phyloP scores from a whole-genome alignment of 2,329 filamentous ascomycete genomes.

The Dactylellina leptospora region DNA sequence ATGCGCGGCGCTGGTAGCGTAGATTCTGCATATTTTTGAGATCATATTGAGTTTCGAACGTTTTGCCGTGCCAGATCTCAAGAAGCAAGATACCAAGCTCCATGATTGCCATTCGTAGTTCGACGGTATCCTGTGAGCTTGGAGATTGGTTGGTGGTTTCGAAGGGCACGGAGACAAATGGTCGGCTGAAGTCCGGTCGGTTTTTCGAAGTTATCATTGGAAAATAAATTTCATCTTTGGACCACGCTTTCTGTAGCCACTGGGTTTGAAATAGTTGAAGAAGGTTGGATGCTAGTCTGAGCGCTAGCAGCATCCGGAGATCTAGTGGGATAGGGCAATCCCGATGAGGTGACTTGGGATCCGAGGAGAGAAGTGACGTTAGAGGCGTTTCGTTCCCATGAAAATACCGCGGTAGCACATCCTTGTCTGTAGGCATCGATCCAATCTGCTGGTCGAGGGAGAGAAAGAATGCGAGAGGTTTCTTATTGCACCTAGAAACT shows the following conservation, averaged over 20 bases:
- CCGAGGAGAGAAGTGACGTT: slow-evolving; percentile 4
- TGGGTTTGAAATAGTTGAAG: slow-evolving; percentile 54
- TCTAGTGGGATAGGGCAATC: slow-evolving; percentile 26
- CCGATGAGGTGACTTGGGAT: background rate
- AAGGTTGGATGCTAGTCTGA: slow-evolving; percentile 54
- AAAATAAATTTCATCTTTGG: slow-evolving; percentile 52
- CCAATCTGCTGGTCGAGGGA: slow-evolving; percentile 22
- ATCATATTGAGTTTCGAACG: slow-evolving; percentile 47
- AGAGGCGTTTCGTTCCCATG: slow-evolving; percentile 35
- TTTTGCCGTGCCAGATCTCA: slow-evolving; percentile 56
- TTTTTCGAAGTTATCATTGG: slow-evolving; percentile 15
- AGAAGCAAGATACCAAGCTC: slow-evolving; percentile 57
- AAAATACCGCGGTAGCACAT: slow-evolving; percentile 14
- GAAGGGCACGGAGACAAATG: slow-evolving; percentile 32
- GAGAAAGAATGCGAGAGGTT: slow-evolving; percentile 20
- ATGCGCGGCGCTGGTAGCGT: slow-evolving; percentile 6
- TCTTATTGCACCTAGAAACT: slow-evolving; percentile 1
- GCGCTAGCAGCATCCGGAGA: slow-evolving; percentile 53
- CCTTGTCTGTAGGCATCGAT: slow-evolving; percentile 16
- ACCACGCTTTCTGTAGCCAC: slow-evolving; percentile 53
- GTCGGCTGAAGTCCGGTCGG: slow-evolving; percentile 21
- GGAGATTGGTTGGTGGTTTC: background rate
- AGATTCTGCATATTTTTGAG: background rate
- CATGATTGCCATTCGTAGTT: slow-evolving; percentile 53
- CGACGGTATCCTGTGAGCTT: slow-evolving; percentile 5